phyloP scores from a whole-genome alignment of 2,329 filamentous ascomycete genomes.

The Aspergillus udagawae region DNA sequence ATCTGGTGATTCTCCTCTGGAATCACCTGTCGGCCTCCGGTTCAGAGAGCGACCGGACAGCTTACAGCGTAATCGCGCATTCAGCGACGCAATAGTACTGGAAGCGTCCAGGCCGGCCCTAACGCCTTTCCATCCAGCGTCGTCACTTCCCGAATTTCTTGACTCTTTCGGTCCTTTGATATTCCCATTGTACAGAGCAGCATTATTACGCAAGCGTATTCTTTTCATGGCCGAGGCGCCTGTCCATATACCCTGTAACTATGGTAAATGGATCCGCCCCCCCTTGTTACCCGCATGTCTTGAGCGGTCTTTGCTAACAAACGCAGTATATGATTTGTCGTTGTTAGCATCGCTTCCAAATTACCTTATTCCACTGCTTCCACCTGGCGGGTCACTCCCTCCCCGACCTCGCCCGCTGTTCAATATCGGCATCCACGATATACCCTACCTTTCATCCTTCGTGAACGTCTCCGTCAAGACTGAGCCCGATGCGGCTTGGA shows the following conservation, averaged over 20 bases:
- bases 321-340: conserved; percentile 85
- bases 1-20: conserved; percentile 46
- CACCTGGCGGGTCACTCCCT: conserved; percentile 57
- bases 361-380: conserved; percentile 66
- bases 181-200: conserved; percentile 85
- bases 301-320: conserved; percentile 18
- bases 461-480: conserved; percentile 40
- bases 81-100: conserved; percentile 41
- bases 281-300: conserved; percentile 10
- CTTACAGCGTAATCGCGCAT: conserved; percentile 32
- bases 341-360: conserved; percentile 83
- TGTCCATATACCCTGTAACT: conserved; percentile 80
- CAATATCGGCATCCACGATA: conserved; percentile 88
- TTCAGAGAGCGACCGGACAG: conserved; percentile 42
- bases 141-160: conserved; percentile 72
- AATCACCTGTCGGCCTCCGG: conserved; percentile 49
- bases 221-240: conserved; percentile 82
- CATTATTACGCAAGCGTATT: conserved; percentile 80
- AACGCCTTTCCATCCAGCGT: conserved; percentile 77
- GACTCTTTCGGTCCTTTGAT: conserved; percentile 85
- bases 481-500: conserved; percentile 63
- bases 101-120: conserved; percentile 54
- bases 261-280: conserved; percentile 56
- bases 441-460: conserved; percentile 71
- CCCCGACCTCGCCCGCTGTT: conserved; percentile 76